These are phyloP conservation scores for Adansonia rubrostipa DNA, from an alignment of 441 rosid species.

Conservation along the genomic window DNA sequence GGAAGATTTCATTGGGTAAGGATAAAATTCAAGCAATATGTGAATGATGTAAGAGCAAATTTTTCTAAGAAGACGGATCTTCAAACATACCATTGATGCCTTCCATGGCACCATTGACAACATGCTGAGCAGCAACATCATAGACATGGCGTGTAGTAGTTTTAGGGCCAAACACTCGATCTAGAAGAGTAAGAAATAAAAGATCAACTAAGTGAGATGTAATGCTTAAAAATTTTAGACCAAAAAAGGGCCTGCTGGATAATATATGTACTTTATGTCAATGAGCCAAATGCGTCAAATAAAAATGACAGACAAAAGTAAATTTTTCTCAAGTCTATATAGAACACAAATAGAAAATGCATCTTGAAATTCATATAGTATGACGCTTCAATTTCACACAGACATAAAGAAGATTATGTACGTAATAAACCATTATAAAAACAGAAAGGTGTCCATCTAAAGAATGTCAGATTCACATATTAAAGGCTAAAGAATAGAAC, in stretches of 20 bases:
- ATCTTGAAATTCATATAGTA: slow-evolving; percentile 3
- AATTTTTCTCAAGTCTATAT: not conserved
- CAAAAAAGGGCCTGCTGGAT: not conserved
- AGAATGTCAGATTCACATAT: not conserved
- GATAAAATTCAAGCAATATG: no score
- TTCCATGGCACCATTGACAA: slow-evolving; percentile 95
- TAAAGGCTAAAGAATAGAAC: not conserved
- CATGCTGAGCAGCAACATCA: slow-evolving; percentile 97
- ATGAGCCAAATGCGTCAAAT: slow-evolving; percentile 2
- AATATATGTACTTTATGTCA: not conserved
- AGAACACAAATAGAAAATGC: not conserved
- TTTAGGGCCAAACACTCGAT: slow-evolving; percentile 97
- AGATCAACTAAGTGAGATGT: slow-evolving; percentile 25
- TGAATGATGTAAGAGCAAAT: not conserved
- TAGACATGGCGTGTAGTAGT: slow-evolving; percentile 98
- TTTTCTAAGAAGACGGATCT: slow-evolving; percentile 21
- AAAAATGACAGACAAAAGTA: not conserved
- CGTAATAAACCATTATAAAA: not conserved
- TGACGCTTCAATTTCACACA: not conserved
- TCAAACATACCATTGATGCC: slow-evolving; percentile 79
- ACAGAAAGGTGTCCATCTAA: not conserved
- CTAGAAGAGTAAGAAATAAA: slow-evolving; percentile 47
- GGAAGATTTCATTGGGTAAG: no score
- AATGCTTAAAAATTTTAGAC: not conserved
- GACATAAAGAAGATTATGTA: not conserved